Conservation (phyloP, 495 filamentous ascomycete species). For the Podospora australis region DNA sequence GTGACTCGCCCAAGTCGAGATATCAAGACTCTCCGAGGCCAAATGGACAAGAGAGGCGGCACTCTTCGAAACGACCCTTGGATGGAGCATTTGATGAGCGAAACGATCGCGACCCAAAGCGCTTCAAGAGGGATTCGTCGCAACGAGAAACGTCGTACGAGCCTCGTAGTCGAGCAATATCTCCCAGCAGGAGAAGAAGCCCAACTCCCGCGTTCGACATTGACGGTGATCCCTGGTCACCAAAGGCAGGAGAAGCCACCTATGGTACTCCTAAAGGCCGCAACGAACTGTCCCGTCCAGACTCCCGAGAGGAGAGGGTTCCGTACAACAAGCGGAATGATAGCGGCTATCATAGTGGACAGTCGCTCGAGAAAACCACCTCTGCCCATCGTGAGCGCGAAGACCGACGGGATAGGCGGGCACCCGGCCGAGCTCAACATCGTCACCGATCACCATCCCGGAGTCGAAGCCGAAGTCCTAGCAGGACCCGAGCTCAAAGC, state of each 20-base stretch:
- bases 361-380: conserved; percentile 14
- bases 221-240: conserved; percentile 21
- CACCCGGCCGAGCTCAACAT: background rate
- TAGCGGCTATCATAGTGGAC: conserved; percentile 30
- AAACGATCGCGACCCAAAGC: conserved; percentile 14
- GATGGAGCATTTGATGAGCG: conserved; percentile 9
- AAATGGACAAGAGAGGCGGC: too few species aligned
- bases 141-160: conserved; percentile 1
- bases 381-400: conserved; percentile 7
- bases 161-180: background rate
- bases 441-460: background rate
- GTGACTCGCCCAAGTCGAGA: too few species aligned
- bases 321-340: conserved; percentile 20
- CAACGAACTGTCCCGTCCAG: background rate
- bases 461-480: conserved; percentile 1
- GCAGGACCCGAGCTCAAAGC: conserved; percentile 1
- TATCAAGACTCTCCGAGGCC: too few species aligned
- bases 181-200: conserved; percentile 6
- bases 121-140: conserved; percentile 4
- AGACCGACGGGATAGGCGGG: conserved; percentile 5
- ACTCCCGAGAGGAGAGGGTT: conserved; percentile 14
- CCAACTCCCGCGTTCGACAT: conserved; percentile 1
- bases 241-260: conserved; percentile 20
- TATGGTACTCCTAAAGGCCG: conserved; percentile 1
- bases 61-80: conserved; percentile 14